Evolutionary conservation across 768 basidiomycete genomes (phyloP), one percentile per base, ranked within the genome.

Genomic region (Sarcodon sp.): DNA sequence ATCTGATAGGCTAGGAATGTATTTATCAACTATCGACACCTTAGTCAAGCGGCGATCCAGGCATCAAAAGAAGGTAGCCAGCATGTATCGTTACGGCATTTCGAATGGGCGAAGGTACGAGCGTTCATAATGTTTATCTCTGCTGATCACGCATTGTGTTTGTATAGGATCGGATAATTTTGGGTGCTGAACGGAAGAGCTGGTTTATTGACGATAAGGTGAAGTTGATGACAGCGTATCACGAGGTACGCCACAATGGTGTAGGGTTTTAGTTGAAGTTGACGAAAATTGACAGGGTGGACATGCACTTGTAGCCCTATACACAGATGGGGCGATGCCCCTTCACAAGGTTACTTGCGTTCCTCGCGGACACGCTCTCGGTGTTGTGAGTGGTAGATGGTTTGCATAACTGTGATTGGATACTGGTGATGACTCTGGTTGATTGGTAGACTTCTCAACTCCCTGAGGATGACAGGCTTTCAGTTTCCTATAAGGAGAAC

Each of bases 311-410:
- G 82, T 92, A 21, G 92, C 94, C 6, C 69, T 98, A 44, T 91
- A 91, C 62, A 98, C 96, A 1, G 77, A 87, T 52, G 94, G 93
- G 45, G 91, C 93, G 38, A 91, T 92, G 78, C 96, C 96, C 37
- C 66, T 99, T 53, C 93, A 98, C 65, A 96, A 96, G 69, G 94
- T 98, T 33, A 98, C 94, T 21, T 96, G 94, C 61, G 78, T 99
- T 47, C 94, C 94, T 36, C 86, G 96, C 56, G 96, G 96, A 27
- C 87, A 94, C 60, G 86, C 92, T 16, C 73, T 98, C 41, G 92
- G 93, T 49, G 68, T 86, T 55, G 87, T 90, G 68, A 54, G 82
- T 75, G 50, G 51, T 43, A 33, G 8, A 38, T 21, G 8, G 34
- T 33, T 46, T 36, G 35, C 21, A 33, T 27, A 15, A 44, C n/a